These are phyloP conservation scores for Ehretia macrophylla DNA, from an alignment of 257 asterid genomes.

Conservation along the genomic window DNA sequence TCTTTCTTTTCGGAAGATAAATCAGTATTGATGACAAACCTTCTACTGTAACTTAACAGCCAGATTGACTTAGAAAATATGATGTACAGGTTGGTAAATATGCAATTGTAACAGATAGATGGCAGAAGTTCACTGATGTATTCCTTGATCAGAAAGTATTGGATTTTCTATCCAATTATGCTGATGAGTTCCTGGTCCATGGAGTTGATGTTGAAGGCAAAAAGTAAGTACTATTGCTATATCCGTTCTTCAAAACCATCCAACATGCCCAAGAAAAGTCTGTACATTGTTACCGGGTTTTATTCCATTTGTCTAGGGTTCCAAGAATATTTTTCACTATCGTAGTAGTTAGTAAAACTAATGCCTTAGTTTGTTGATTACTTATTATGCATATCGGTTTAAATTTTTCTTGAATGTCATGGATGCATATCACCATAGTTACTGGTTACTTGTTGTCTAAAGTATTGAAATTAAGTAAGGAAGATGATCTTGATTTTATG, in stretches of 20 bases:
- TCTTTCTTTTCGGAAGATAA: conserved; percentile 11
- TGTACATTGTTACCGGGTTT: no score
- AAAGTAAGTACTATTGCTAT: conserved; percentile 42
- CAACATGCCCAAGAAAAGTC: no score
- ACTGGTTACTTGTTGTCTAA: no score
- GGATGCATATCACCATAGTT: background rate
- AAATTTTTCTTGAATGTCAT: no score
- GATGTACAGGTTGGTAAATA: conserved; percentile 58
- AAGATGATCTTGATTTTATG: background rate
- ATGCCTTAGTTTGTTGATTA: no score
- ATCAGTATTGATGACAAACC: background rate
- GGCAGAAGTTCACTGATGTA: conserved; percentile 95
- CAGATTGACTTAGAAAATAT: background rate
- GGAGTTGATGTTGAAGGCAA: conserved; percentile 99
- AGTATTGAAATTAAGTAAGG: no score
- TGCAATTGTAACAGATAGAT: conserved; percentile 90
- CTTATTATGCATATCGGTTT: no score
- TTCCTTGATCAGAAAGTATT: conserved; percentile 63
- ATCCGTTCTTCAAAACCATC: conserved; percentile 4
- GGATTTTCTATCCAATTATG: conserved; percentile 60
- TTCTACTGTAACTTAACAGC: background rate
- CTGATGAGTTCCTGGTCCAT: conserved; percentile 95
- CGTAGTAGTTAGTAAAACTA: no score
- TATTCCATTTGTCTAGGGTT: no score
- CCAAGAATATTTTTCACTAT: no score